phyloP scores from a whole-genome alignment of 345 rosid species.

The Noccaea caerulescens region DNA sequence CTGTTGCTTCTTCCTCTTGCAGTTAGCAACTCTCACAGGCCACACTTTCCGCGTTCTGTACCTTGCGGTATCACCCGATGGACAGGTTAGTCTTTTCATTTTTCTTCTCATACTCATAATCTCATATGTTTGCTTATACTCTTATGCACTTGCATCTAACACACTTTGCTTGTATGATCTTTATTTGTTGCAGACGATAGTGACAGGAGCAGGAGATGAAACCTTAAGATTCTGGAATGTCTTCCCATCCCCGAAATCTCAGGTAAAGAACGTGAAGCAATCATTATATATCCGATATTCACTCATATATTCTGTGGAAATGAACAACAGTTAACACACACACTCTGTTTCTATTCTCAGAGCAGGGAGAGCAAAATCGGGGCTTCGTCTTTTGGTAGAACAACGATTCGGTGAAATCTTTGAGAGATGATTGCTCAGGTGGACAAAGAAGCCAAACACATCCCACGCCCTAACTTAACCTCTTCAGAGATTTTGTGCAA shows the following conservation, averaged over 20 bases:
- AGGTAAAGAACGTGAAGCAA: slow-evolving; percentile 51
- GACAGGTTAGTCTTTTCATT: slow-evolving; percentile 67
- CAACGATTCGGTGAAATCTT: slow-evolving; percentile 67
- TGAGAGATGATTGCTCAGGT: background rate
- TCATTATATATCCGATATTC: background rate
- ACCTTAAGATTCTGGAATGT: slow-evolving; percentile 97
- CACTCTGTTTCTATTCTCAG: slow-evolving; percentile 47
- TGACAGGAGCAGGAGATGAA: slow-evolving; percentile 99
- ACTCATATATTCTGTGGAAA: background rate
- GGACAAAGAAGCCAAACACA: background rate
- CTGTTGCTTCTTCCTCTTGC: slow-evolving; percentile 31
- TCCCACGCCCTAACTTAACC: slow-evolving; percentile 22
- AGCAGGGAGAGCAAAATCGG: slow-evolving; percentile 78
- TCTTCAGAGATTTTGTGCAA: background rate
- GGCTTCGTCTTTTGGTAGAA: slow-evolving; percentile 76
- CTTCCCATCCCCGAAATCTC: slow-evolving; percentile 94
- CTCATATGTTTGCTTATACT: background rate
- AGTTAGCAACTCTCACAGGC: slow-evolving; percentile 98
- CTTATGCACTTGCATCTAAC: slow-evolving; percentile 10
- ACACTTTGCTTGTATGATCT: slow-evolving; percentile 25
- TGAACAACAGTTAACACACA: background rate
- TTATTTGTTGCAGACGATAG: slow-evolving; percentile 68
- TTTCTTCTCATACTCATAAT: slow-evolving; percentile 6
- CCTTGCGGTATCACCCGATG: slow-evolving; percentile 99
- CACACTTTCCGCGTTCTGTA: slow-evolving; percentile 93